These are phyloP conservation scores for Atalantia buxifolia DNA, from an alignment of 345 rosid genomes.

Conservation along the genomic window DNA sequence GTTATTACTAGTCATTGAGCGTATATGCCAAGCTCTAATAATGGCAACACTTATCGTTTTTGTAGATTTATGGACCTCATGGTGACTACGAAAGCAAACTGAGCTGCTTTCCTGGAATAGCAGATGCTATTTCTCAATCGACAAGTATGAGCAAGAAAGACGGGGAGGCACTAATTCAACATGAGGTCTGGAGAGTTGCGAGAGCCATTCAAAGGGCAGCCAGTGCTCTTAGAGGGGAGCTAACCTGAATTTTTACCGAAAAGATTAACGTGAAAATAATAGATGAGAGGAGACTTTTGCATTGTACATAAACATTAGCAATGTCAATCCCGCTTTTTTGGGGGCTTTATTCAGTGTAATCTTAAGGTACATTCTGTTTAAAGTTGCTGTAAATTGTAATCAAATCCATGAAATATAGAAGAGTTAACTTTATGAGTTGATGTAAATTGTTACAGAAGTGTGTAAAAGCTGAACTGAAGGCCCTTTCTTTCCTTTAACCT, in stretches of 20 bases:
- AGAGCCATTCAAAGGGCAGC: slow-evolving; percentile 88
- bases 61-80: slow-evolving; percentile 77
- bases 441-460: neutral
- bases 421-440: neutral
- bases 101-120: slow-evolving; percentile 75
- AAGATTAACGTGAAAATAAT: neutral
- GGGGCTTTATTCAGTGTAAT: neutral
- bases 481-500: neutral
- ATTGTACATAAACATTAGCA: neutral
- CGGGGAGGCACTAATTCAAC: slow-evolving; percentile 41
- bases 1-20: neutral
- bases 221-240: slow-evolving; percentile 60
- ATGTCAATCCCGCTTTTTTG: neutral
- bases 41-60: neutral
- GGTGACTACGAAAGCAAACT: slow-evolving; percentile 52
- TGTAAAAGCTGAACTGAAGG: neutral
- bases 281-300: neutral
- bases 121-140: slow-evolving; percentile 53
- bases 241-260: slow-evolving; percentile 21
- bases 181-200: slow-evolving; percentile 86
- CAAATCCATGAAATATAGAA: neutral
- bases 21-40: neutral
- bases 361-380: neutral
- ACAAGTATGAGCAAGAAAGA: slow-evolving; percentile 9
- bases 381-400: neutral